These are phyloP conservation scores for Alternaria dauci DNA, from an alignment of 2,329 filamentous ascomycete species.

Conservation along the genomic window DNA sequence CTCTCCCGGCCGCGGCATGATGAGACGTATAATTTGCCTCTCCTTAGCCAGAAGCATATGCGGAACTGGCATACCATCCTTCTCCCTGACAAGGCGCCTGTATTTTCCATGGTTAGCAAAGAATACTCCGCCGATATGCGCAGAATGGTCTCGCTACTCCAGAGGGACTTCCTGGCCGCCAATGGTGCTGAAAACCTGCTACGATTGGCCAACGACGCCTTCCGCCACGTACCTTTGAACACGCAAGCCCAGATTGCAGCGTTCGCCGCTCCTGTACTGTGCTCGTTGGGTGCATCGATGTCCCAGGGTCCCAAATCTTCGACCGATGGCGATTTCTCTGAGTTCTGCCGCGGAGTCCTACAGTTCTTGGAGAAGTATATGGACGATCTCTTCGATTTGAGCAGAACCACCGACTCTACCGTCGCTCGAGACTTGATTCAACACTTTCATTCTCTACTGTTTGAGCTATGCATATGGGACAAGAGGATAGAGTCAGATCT, in stretches of 20 bases:
- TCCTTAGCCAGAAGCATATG: constrained; percentile 44
- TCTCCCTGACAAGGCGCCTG: constrained; percentile 31
- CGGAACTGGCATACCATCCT: constrained; percentile 35
- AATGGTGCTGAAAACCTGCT: constrained; percentile 39
- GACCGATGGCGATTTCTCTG: constrained; percentile 21
- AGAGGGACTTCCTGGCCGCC: constrained; percentile 35
- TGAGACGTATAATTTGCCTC: constrained; percentile 23
- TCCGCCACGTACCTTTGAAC: constrained; percentile 27
- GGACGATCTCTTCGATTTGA: constrained; percentile 38
- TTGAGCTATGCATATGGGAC: constrained; percentile 41
- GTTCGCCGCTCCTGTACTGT: constrained; percentile 29
- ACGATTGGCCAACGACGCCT: constrained; percentile 29
- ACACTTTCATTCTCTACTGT: constrained; percentile 31
- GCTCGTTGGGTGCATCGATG: constrained; percentile 35
- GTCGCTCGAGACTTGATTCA: constrained; percentile 38
- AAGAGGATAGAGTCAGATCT: constrained; percentile 33
- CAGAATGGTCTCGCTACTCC: constrained; percentile 30
- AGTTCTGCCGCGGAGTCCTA: constrained; percentile 33
- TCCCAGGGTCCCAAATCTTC: constrained; percentile 17
- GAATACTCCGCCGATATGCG: constrained; percentile 35
- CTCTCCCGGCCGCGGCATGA: constrained; percentile 28
- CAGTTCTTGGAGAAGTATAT: constrained; percentile 42
- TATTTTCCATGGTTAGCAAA: constrained; percentile 40
- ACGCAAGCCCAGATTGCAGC: constrained; percentile 30
- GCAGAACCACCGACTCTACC: constrained; percentile 36